Evolutionary conservation across 768 basidiomycete species (phyloP), one percentile per base, ranked within the genome.

Genomic region (Boletus insuetus): DNA sequence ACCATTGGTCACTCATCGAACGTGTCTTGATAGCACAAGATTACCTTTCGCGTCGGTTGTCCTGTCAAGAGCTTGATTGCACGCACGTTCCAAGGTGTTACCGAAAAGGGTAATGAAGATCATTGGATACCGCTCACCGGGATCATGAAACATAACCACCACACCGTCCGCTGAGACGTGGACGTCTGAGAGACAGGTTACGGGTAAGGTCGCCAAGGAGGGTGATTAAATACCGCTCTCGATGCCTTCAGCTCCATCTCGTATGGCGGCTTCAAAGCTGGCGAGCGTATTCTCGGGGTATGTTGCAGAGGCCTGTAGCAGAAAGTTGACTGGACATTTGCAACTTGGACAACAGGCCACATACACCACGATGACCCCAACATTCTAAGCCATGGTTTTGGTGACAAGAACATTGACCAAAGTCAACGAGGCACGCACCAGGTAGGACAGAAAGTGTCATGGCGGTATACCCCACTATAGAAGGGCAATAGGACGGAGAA

Each of bases 131-230:
- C n/a, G 61, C 78, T 62, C 62, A 89, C 86, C 82, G 16, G 93
- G 90, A 71, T 98, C 96, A 73, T 99, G 96, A 75, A 96, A 98
- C 91, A 98, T 92, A 46, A 98, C 73, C 34, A 98, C 87, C 39
- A 91, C 83, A 66, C 84, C 80, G 72, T 99, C 96, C 60, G 76
- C 74, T 35, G 95, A 92, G 64, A 96, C 87, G 73, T 98, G 95
- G 65, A 98, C 93, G 83, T 97, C 95, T 96, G 82, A 64, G 70
- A 74, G 75, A 64, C 65, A 63, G 70, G 82, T 86, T 78, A 85
- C 74, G 78, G 73, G 73, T 56, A 74, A 69, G 64, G 63, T 60
- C 64, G 64, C 54, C 70, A 72, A 50, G 69, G 43, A 63, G 53
- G 60, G 63, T 68, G 60, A 58, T 64, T 59, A 77, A 84, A 75